Base-by-base conservation (phyloP, 345 rosid genomes). In the Limnanthes douglasii region DNA sequence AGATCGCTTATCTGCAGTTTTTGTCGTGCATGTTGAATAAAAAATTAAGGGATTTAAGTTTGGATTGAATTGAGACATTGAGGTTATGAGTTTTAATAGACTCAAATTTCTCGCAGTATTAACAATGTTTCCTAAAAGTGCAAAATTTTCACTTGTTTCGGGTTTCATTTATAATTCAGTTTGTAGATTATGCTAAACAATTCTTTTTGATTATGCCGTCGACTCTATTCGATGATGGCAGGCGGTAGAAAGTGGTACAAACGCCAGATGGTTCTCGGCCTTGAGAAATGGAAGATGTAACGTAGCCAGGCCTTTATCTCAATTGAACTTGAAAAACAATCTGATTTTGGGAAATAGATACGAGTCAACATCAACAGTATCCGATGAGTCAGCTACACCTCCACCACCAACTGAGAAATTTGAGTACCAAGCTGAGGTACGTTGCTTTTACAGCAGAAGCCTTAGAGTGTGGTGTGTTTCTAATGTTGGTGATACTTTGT, bases 381-480 rank as follows among this genome's bases (percentile, higher is more conserved):
- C 80, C 15, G 82, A 69, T 34, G 56, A 85, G 5, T 49, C 86
- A 5, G 44, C 71, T 42, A 51, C 55, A 4, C 48, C 83, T 18
- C 68, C 70, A 27, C 64, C 77, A 6, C 62, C 69, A 0, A 63
- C 66, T 13, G 88, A 90, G 67, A 84, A 78, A 56, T 69, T 64
- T 16, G 94, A 90, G 64, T 90, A 90, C 57, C 98, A 90, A 63
- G 98, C 98, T 6, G 98, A 90, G 70, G 98, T 80, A 50, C 11
- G 53, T 39, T 4, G 23, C 3, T 25, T 53, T 1, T 10, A 4
- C 8, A 12, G 4, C 36, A 18, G 15, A 16, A 14, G 17, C 16
- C 21, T 12, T 54, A 14, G 21, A 34, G 17, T 48, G 15, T 20
- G 18, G 21, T 54, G 32, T 18, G 11, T 53, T 20, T 15, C 14